phyloP scores from a whole-genome alignment of 768 basidiomycete genomes.

The Mycena maculata region DNA sequence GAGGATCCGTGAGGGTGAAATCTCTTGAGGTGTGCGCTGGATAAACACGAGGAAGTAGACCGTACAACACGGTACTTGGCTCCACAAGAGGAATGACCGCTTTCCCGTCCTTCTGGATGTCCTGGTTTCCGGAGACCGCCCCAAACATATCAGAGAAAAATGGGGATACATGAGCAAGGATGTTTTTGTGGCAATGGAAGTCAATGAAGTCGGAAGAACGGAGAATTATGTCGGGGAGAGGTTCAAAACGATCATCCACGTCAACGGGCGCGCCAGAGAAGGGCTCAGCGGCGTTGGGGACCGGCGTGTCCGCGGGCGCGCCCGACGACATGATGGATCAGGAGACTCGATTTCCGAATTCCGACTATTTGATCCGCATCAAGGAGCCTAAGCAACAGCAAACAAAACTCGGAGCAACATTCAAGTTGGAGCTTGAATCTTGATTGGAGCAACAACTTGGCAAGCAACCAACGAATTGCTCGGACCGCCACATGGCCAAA shows the following conservation, averaged over 20 bases:
- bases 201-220: slow-evolving; percentile 21
- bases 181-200: slow-evolving; percentile 26
- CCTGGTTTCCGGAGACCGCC: slow-evolving; percentile 18
- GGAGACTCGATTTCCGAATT: too few relatives aligned
- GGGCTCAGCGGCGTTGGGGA: slow-evolving; percentile 12
- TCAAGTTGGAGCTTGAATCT: too few relatives aligned
- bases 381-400: too few relatives aligned
- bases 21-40: slow-evolving; percentile 6
- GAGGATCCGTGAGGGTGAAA: neutral
- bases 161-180: slow-evolving; percentile 18
- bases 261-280: slow-evolving; percentile 14
- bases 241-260: slow-evolving; percentile 17
- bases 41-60: slow-evolving; percentile 18
- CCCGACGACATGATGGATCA: too few relatives aligned
- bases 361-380: too few relatives aligned
- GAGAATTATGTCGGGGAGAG: slow-evolving; percentile 16
- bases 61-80: slow-evolving; percentile 4
- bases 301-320: too few relatives aligned
- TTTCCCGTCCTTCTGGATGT: slow-evolving; percentile 24
- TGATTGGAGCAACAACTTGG: too few relatives aligned
- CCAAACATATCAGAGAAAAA: slow-evolving; percentile 27
- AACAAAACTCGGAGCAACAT: too few relatives aligned
- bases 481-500: too few relatives aligned
- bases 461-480: too few relatives aligned
- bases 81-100: slow-evolving; percentile 19